These are phyloP conservation scores for Xerocomus nothofagi DNA, from an alignment of 1,284 basidiomycete species.

Conservation along the genomic window DNA sequence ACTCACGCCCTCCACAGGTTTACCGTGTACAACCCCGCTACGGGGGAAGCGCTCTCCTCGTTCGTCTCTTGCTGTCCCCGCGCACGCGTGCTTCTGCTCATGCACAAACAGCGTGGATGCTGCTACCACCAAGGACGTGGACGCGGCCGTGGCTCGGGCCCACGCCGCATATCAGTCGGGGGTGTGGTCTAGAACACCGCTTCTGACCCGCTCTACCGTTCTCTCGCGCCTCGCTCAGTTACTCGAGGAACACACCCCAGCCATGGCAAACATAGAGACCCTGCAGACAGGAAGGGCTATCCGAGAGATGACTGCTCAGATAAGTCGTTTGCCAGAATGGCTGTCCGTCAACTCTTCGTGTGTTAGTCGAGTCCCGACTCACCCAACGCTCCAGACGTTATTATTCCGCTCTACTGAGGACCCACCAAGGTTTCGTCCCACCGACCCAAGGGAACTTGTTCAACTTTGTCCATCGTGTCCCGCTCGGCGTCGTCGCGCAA, in stretches of 20 bases:
- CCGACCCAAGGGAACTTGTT: constrained; percentile 76
- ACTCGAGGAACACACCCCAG: constrained; percentile 54
- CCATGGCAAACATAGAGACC: constrained; percentile 68
- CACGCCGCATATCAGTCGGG: constrained; percentile 62
- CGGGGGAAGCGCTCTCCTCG: constrained; percentile 57
- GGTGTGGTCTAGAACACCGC: constrained; percentile 64
- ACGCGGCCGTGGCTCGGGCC: constrained; percentile 51
- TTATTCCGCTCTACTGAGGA: constrained; percentile 70
- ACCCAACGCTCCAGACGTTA: constrained; percentile 54
- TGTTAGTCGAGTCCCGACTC: constrained; percentile 4
- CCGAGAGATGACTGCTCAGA: constrained; percentile 75
- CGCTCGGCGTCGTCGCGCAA: constrained; percentile 81
- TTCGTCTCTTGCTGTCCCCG: constrained; percentile 39
- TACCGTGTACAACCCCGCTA: constrained; percentile 64
- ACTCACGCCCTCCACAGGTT: constrained; percentile 39
- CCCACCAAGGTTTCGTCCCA: constrained; percentile 66
- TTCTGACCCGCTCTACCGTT: constrained; percentile 60
- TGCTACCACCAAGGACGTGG: constrained; percentile 49
- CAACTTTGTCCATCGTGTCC: constrained; percentile 76
- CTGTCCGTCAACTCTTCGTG: constrained; percentile 48
- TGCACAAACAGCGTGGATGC: constrained; percentile 38
- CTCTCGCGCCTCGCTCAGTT: constrained; percentile 62
- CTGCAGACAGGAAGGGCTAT: constrained; percentile 75
- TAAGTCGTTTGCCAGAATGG: constrained; percentile 77
- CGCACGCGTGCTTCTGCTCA: constrained; percentile 2